Base-by-base conservation (phyloP, 129 eudicot species). In the Ambrosia trifida region DNA sequence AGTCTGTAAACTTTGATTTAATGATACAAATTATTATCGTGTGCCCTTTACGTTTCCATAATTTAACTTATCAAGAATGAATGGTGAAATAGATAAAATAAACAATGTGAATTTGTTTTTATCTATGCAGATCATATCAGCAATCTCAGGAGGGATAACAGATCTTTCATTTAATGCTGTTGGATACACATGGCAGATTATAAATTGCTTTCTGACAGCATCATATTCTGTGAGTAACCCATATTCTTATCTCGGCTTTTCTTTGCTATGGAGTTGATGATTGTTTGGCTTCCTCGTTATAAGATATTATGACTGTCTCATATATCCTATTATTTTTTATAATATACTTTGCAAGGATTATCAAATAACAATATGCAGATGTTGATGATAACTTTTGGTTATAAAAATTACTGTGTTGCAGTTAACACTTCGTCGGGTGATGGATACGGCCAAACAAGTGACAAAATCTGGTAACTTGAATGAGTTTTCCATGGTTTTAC, bases 381-480 rank as follows among this genome's bases (percentile, higher is more conserved):
- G 30, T 49, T 68, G 38, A 11, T 69, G 10, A 24, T 4, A n/a
- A n/a, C n/a, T 32, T 50, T 44, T 64, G 7, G 7, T 61, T 31
- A 40, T 72, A 16, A 46, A 74, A 74, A 11, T 64, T 65, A 40
- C 11, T 62, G 66, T 81, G 78, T 19, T 79, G 81, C 91, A 95
- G 99, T 84, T 95, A 83, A 95, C 97, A 6, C 80, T 95, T 69
- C 88, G 96, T 11, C 73, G 89, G 65, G 89, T 90, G 66, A 95
- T 95, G 97, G 97, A 95, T 73, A 95, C 99, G 31, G 99, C 99
- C 28, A 95, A 95, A 79, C 94, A 87, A 73, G 97, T 88, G 56
- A 95, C 99, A 8, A 85, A 80, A 79, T 95, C 99, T 14, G 99
- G 99, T 72, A 87, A 88, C 70, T 53, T 90, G 86, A 86, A 90